Conservation (phyloP, 208 protist species). For the Trypanosoma congolense region DNA sequence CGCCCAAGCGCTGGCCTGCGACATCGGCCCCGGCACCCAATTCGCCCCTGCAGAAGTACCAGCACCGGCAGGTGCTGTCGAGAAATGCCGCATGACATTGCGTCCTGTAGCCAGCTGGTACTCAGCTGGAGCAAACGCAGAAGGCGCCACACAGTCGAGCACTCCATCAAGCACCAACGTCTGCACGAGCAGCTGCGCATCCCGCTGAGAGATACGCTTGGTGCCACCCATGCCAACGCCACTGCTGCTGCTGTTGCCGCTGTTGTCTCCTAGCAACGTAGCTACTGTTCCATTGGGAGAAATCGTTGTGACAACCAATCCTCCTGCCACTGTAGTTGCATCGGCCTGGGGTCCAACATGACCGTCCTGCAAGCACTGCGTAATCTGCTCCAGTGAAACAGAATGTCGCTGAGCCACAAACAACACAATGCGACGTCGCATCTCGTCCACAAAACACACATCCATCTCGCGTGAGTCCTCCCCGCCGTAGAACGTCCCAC, state of each 20-base stretch:
- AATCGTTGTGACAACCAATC: conserved; percentile 10
- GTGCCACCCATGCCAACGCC: not conserved
- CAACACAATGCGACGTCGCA: conserved; percentile 53
- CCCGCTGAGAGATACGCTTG: conserved; percentile 28
- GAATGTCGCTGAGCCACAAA: conserved; percentile 35
- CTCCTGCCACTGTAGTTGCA: not conserved
- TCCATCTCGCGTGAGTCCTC: conserved; percentile 62
- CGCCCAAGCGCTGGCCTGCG: conserved; percentile 32
- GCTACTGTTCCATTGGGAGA: conserved; percentile 7
- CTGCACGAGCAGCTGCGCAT: conserved; percentile 58
- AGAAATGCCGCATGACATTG: conserved; percentile 76
- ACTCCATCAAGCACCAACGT: conserved; percentile 72
- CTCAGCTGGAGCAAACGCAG: conserved; percentile 16
- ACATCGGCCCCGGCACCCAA: conserved; percentile 8
- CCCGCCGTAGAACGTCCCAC: conserved; percentile 80
- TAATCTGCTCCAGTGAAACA: conserved; percentile 38
- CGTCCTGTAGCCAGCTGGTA: conserved; percentile 48
- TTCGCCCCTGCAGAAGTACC: conserved; percentile 6
- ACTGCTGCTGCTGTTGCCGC: not conserved
- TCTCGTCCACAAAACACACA: conserved; percentile 72
- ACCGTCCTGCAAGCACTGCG: conserved; percentile 36
- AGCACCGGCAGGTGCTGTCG: conserved; percentile 18
- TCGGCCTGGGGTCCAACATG: conserved; percentile 16
- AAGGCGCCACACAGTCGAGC: conserved; percentile 33
- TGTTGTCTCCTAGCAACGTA: conserved; percentile 1